phyloP scores from a whole-genome alignment of 306 rosid genomes.

The Begonia loranthoides region DNA sequence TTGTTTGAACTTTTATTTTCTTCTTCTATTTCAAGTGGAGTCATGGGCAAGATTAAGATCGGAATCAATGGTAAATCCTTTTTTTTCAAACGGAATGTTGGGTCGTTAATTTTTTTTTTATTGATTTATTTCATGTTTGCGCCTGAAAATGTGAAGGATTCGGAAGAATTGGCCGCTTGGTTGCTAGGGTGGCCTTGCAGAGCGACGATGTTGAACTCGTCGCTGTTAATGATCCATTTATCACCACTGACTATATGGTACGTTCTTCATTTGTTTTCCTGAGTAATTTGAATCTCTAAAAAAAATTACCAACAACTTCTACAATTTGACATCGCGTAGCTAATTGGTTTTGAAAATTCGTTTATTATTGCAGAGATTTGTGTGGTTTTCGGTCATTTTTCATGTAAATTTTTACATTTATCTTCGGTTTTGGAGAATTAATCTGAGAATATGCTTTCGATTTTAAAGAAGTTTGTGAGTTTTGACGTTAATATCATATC shows the following conservation, averaged over 20 bases:
- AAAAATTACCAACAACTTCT: too few relatives aligned
- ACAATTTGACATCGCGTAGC: too few relatives aligned
- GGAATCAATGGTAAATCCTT: conserved; percentile 54
- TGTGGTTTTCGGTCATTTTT: too few relatives aligned
- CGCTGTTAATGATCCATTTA: conserved; percentile 51
- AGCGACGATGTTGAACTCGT: conserved; percentile 59
- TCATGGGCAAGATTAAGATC: conserved; percentile 60
- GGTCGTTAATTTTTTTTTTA: background rate
- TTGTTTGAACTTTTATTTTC: background rate
- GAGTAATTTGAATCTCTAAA: background rate
- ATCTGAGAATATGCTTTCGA: too few relatives aligned
- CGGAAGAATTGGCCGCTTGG: conserved; percentile 54
- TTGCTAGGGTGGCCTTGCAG: conserved; percentile 51
- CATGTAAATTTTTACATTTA: too few relatives aligned
- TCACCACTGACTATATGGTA: conserved; percentile 46
- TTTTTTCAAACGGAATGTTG: background rate
- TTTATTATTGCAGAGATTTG: too few relatives aligned
- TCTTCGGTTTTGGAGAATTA: too few relatives aligned
- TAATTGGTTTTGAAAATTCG: too few relatives aligned
- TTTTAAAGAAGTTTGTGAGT: too few relatives aligned
- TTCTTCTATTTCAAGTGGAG: background rate
- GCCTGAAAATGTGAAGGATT: conserved; percentile 30
- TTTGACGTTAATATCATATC: too few relatives aligned
- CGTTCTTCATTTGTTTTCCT: background rate
- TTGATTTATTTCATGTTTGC: background rate